Conservation (phyloP, 1,284 basidiomycete genomes). For the Ganoderma lingzhi region DNA sequence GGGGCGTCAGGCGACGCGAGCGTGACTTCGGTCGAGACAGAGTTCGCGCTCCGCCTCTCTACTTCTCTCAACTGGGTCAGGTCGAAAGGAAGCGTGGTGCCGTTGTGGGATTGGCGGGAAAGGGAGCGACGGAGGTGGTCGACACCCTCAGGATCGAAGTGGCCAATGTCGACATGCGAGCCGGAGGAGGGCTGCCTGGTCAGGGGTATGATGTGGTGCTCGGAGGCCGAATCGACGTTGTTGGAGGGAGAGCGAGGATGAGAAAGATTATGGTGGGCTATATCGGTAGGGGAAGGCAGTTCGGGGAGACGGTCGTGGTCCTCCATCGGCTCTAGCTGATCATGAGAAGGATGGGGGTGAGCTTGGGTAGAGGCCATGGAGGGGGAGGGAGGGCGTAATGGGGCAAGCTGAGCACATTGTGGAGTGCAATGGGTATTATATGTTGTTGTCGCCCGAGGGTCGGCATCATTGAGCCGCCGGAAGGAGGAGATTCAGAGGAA, state of each 20-base stretch:
- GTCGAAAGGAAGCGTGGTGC: conserved; percentile 2
- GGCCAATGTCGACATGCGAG: conserved; percentile 33
- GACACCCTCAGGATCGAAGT: conserved; percentile 46
- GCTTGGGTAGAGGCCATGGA: conserved; percentile 27
- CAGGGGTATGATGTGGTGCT: conserved; percentile 5
- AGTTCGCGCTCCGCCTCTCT: conserved; percentile 16
- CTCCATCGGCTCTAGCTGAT: conserved; percentile 31
- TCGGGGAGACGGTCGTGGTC: conserved; percentile 35
- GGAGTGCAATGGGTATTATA: conserved; percentile 4
- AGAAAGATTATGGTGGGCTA: conserved; percentile 31
- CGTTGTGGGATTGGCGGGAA: conserved; percentile 32
- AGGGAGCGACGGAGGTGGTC: conserved; percentile 42
- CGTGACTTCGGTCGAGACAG: conserved; percentile 34
- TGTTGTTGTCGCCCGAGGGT: background rate
- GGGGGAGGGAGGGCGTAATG: background rate
- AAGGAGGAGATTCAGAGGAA: conserved; percentile 2
- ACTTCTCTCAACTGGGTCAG: background rate
- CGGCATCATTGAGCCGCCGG: background rate
- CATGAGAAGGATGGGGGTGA: conserved; percentile 25
- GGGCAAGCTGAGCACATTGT: background rate
- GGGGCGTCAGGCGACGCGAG: conserved; percentile 43
- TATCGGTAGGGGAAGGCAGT: conserved; percentile 31
- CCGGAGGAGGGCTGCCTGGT: conserved; percentile 11
- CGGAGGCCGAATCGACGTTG: conserved; percentile 6
- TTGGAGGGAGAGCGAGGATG: conserved; percentile 8